These are phyloP conservation scores for Sanghuangporus baumii DNA, from an alignment of 1,284 basidiomycete species.

Conservation along the genomic window DNA sequence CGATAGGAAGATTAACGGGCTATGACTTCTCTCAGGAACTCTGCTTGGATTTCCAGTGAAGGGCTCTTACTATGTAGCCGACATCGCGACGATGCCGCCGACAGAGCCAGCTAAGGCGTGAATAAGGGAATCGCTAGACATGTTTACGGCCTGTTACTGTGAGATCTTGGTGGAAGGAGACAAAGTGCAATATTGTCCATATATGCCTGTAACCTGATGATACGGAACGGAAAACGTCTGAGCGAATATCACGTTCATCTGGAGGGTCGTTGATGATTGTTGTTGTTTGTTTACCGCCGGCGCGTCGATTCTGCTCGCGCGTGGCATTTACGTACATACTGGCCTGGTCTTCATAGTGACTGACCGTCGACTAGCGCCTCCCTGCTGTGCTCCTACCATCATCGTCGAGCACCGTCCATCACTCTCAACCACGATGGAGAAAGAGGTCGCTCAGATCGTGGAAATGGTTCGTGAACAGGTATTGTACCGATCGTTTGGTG, in stretches of 20 bases:
- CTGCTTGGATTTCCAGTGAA: constrained; percentile 6
- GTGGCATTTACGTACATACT: background rate
- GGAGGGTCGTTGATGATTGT: background rate
- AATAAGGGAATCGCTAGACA: constrained; percentile 78
- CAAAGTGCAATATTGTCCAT: background rate
- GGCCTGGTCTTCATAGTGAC: no score
- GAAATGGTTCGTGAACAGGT: constrained; percentile 16
- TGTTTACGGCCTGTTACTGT: constrained; percentile 17
- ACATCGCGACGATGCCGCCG: constrained; percentile 90
- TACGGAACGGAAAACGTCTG: background rate
- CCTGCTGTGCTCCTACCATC: background rate
- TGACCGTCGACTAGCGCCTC: background rate
- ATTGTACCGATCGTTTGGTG: background rate
- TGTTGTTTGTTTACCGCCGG: background rate
- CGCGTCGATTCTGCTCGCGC: background rate
- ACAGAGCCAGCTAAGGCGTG: constrained; percentile 88
- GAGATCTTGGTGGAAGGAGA: background rate
- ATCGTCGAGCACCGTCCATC: background rate
- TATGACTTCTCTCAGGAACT: constrained; percentile 30
- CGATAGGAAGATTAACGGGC: constrained; percentile 88
- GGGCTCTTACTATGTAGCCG: constrained; percentile 66
- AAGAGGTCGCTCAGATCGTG: constrained; percentile 18
- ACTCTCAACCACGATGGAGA: constrained; percentile 10
- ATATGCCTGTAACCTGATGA: background rate
- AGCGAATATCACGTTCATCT: background rate